A percentile compares a stretch with the other conserved stretches of the same genome.
Evolutionary conservation across 192 early-diverging fungal species (phyloP).

Genomic region (Haplosporangium gracile): DNA sequence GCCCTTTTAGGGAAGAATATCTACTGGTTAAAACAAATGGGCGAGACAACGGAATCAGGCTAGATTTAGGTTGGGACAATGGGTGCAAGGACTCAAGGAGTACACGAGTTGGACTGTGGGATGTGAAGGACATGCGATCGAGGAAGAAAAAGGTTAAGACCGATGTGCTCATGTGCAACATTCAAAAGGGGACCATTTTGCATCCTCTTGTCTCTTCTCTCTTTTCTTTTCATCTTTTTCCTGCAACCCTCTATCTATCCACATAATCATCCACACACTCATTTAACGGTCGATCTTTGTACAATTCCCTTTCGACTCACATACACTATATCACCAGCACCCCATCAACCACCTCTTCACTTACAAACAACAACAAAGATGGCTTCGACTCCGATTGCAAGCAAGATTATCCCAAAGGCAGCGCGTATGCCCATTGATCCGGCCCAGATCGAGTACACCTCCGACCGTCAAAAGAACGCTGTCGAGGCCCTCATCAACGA

Average conservation of each 20-base stretch:
- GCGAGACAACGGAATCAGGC: background rate
- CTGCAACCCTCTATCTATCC: conserved; percentile 9
- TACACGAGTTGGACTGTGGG: background rate
- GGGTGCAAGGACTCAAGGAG: background rate
- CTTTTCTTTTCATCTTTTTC: conserved; percentile 1
- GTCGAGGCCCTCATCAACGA: conserved; percentile 62
- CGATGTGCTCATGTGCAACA: background rate
- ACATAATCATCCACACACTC: background rate
- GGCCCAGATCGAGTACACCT: conserved; percentile 53
- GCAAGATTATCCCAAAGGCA: conserved; percentile 58
- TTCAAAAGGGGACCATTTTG: background rate
- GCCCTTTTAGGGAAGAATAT: background rate
- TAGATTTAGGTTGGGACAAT: background rate
- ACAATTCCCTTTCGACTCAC: background rate
- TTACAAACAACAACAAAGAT: background rate
- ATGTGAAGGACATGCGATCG: background rate
- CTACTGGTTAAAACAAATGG: background rate
- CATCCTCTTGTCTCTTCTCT: background rate
- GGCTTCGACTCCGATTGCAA: conserved; percentile 55
- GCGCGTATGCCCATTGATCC: conserved; percentile 53
- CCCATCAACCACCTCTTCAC: background rate
- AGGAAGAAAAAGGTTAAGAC: background rate
- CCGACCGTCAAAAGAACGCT: conserved; percentile 64
- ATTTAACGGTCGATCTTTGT: background rate
- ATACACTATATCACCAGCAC: background rate